Conservation (phyloP, 192 early-diverging fungal species). For the Coemansia sp. region DNA sequence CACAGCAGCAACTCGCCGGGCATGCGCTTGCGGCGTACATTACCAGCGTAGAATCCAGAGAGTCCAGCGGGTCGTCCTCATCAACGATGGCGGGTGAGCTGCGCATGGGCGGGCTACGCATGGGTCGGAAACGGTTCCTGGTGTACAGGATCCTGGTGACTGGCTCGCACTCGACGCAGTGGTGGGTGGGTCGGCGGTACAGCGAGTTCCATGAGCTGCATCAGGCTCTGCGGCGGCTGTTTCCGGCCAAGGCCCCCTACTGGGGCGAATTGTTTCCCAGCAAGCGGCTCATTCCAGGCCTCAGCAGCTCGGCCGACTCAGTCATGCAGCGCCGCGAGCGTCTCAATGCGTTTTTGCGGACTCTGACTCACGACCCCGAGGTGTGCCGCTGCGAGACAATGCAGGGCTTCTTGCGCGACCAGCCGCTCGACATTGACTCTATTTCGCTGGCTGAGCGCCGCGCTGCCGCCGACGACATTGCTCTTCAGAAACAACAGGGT, state of each 20-base stretch:
- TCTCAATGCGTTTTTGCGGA: constrained; percentile 38
- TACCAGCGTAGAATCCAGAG: constrained; percentile 48
- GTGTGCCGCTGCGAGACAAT: constrained; percentile 19
- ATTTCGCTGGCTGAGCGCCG: constrained; percentile 32
- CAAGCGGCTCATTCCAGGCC: constrained; percentile 43
- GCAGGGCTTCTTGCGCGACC: constrained; percentile 48
- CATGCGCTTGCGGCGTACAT: constrained; percentile 27
- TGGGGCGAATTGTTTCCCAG: constrained; percentile 49
- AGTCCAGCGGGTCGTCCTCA: constrained; percentile 2
- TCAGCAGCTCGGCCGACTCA: constrained; percentile 37
- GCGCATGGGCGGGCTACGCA: constrained; percentile 46
- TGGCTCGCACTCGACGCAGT: constrained; percentile 31
- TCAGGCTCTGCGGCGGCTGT: constrained; percentile 36
- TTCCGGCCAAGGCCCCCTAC: constrained; percentile 26
- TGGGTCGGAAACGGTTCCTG: constrained; percentile 48
- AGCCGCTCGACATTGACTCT: constrained; percentile 30
- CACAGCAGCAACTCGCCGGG: background rate
- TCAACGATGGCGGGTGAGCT: constrained; percentile 15
- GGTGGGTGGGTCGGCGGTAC: constrained; percentile 48
- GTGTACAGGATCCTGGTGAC: constrained; percentile 49
- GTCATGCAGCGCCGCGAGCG: constrained; percentile 47
- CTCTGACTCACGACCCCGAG: constrained; percentile 27
- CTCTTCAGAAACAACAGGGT: background rate
- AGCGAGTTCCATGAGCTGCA: constrained; percentile 49
- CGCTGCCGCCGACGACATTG: constrained; percentile 13